These are phyloP conservation scores for Talaromyces sp. DNA, from an alignment of 2,329 filamentous ascomycete genomes.

Conservation along the genomic window DNA sequence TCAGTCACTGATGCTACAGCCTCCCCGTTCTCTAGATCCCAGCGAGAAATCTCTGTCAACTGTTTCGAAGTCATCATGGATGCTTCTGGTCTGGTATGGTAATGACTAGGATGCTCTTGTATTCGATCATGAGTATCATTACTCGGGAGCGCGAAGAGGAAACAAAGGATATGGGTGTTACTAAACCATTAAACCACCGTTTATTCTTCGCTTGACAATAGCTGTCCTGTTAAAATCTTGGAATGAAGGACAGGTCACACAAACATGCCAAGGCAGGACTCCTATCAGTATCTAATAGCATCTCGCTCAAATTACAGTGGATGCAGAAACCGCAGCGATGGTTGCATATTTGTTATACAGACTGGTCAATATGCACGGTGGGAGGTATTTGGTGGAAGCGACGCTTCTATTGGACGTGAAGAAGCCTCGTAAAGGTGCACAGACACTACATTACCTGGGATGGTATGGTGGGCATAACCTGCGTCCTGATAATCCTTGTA, in stretches of 20 bases:
- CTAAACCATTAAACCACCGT: background rate
- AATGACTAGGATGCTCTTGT: background rate
- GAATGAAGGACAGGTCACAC: background rate
- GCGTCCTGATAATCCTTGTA: background rate
- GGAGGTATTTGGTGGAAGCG: background rate
- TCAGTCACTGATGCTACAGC: constrained; percentile 14
- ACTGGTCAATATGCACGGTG: background rate
- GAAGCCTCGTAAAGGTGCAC: background rate
- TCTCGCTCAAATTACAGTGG: background rate
- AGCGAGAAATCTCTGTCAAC: background rate
- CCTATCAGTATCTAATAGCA: background rate
- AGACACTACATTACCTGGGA: background rate
- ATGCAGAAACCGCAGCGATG: background rate
- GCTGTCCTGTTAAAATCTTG: background rate
- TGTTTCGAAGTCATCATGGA: constrained; percentile 1
- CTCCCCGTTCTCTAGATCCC: background rate
- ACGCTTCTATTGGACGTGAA: background rate
- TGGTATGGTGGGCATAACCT: background rate
- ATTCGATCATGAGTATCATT: background rate
- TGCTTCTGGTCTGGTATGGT: background rate
- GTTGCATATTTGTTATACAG: background rate
- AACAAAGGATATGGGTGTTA: background rate
- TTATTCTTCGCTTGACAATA: background rate
- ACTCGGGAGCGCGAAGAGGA: background rate
- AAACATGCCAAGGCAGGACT: background rate